These are phyloP conservation scores for Triticum timopheevii DNA, from an alignment of 176 grass and related monocot genomes.

Conservation along the genomic window DNA sequence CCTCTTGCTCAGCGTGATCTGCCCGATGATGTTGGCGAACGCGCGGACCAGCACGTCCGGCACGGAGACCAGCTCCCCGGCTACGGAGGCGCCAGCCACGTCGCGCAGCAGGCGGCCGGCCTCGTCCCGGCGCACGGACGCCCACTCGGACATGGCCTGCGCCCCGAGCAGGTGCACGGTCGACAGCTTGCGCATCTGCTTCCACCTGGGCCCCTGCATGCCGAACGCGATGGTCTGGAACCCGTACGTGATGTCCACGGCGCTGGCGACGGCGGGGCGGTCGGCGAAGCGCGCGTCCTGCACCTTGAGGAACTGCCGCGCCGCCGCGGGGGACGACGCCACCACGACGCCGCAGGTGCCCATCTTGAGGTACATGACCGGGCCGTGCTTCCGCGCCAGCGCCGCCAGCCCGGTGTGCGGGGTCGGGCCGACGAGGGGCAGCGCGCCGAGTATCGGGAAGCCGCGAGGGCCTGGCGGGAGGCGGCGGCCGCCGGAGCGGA, in stretches of 20 bases:
- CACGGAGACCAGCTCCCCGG: constrained; percentile 39
- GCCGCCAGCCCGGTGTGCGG: constrained; percentile 60
- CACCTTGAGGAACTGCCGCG: constrained; percentile 59
- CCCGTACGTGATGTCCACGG: constrained; percentile 62
- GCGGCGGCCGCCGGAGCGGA: not conserved
- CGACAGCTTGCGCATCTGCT: constrained; percentile 75
- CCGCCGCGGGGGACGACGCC: constrained; percentile 54
- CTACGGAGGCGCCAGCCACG: constrained; percentile 9
- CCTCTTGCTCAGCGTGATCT: constrained; percentile 68
- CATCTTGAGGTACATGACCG: constrained; percentile 58
- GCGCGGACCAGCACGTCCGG: constrained; percentile 71
- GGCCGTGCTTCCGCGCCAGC: constrained; percentile 50
- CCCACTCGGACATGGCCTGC: constrained; percentile 59
- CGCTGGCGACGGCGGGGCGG: constrained; percentile 55
- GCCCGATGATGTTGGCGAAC: constrained; percentile 69
- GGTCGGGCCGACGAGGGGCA: constrained; percentile 55
- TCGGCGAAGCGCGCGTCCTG: constrained; percentile 59
- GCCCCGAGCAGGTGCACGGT: constrained; percentile 69
- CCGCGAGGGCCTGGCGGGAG: constrained; percentile 49
- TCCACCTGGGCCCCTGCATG: constrained; percentile 55
- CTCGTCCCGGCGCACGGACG: constrained; percentile 56
- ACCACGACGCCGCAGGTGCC: constrained; percentile 43
- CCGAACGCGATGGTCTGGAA: constrained; percentile 77
- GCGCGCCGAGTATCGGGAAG: constrained; percentile 62
- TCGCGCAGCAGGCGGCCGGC: constrained; percentile 10